Base-by-base conservation (phyloP, 2,329 filamentous ascomycete genomes). In the Monilinia polystroma region DNA sequence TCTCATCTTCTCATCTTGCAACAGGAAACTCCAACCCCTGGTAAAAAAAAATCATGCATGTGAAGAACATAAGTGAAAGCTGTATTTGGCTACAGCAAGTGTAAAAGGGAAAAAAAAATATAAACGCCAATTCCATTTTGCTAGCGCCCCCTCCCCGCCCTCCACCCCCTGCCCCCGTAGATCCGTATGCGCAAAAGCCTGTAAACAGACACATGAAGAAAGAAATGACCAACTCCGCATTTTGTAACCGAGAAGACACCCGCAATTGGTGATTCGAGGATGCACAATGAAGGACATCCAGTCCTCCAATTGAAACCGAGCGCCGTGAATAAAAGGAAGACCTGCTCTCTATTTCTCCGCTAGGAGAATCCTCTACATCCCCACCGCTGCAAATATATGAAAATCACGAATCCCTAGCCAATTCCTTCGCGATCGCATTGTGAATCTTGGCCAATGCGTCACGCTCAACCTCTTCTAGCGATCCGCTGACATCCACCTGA, bases 401-500 rank as follows among this genome's bases (percentile, higher is more conserved):
- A 14, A 29, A 54, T 66, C 11, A 62, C 43, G 67, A 68, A 55
- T 72, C 69, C 20, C 38, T 67, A 11, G 60, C 45, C 56, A 70
- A 45, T 20, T 69, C 69, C 4, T 64, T 45, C 52, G 68, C 54
- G 20, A 76, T 62, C 4, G 69, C 70, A 20, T 70, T 51, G 32
- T 68, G 62, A n/a, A 89, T 87, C 70, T 82, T 82, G 45, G 81
- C 79, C 59, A 90, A 78, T 2, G 88, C 85, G 63, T 86, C 83
- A 32, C 78, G 77, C 78, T 88, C 83, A 67, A 93, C 89, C 62
- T 85, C 80, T 60, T 87, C 80, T 72, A 84, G 70, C 64, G 83
- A 75, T 67, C 82, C 78, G 80, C 85, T 86, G 66, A 90, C 89
- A 76, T 93, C 89, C 67, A 94, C 81, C 65, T 81, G 86, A 69